These are phyloP conservation scores for Xylaria telfairii DNA, from an alignment of 495 filamentous ascomycete species.

Conservation along the genomic window DNA sequence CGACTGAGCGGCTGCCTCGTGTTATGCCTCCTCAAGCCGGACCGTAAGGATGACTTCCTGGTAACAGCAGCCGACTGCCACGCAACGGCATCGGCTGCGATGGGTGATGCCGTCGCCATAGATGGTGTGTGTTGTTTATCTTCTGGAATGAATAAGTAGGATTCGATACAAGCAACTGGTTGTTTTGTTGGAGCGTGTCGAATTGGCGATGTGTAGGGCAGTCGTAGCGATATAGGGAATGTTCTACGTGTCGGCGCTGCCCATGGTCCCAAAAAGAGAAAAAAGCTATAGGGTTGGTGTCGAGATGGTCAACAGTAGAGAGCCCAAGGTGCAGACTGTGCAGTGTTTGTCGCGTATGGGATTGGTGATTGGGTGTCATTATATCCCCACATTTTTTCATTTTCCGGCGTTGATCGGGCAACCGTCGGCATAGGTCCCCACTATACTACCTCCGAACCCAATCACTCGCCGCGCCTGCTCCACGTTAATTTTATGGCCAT, in stretches of 20 bases:
- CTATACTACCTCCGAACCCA: not conserved
- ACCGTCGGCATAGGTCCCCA: too few relatives aligned
- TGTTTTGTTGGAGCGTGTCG: conserved; percentile 34
- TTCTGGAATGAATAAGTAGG: conserved; percentile 23
- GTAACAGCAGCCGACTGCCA: conserved; percentile 43
- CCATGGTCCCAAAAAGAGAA: conserved; percentile 37
- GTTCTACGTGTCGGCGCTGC: conserved; percentile 42
- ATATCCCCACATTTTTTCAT: conserved; percentile 10
- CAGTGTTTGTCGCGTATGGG: conserved; percentile 25
- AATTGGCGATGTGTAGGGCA: conserved; percentile 31
- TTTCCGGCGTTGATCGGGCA: too few relatives aligned
- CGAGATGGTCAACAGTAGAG: conserved; percentile 29
- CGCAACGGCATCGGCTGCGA: conserved; percentile 40
- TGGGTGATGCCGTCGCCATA: conserved; percentile 48
- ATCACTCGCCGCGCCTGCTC: not conserved
- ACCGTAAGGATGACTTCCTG: conserved; percentile 50
- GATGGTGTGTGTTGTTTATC: conserved; percentile 20
- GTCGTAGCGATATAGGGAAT: conserved; percentile 35
- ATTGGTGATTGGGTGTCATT: not conserved
- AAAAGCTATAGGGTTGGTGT: not conserved
- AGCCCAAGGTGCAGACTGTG: conserved; percentile 33
- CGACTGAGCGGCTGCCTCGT: conserved; percentile 43
- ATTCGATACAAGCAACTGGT: conserved; percentile 20
- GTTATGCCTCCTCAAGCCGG: conserved; percentile 46
- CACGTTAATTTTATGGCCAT: not conserved